Evolutionary conservation across 768 basidiomycete species (phyloP).

Genomic region (Suillus paluster): DNA sequence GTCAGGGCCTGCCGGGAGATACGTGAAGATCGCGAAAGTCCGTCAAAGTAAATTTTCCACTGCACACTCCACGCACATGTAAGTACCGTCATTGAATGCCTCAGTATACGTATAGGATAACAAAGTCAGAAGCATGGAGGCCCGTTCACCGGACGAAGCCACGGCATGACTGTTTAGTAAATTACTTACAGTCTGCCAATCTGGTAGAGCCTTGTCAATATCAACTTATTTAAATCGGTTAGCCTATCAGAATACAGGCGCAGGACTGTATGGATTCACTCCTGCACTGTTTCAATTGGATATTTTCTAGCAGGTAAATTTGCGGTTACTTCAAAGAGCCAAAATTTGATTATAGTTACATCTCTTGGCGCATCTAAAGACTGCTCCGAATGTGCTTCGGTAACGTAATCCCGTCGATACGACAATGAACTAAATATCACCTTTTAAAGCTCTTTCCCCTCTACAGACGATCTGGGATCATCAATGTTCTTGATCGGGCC

Average conservation of each 20-base stretch:
- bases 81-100: not conserved
- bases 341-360: not conserved
- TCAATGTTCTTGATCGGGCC: conserved; percentile 63
- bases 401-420: not conserved
- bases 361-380: not conserved
- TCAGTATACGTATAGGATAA: not conserved
- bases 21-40: not conserved
- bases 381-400: not conserved
- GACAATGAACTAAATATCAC: not conserved
- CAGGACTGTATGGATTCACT: too few relatives aligned
- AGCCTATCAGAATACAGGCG: not conserved
- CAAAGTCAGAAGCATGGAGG: not conserved
- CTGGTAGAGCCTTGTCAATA: not conserved
- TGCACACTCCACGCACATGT: not conserved
- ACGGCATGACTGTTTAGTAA: too few relatives aligned
- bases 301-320: too few relatives aligned
- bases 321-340: not conserved
- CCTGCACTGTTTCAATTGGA: not conserved
- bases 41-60: not conserved
- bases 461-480: conserved; percentile 14
- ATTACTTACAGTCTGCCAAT: not conserved
- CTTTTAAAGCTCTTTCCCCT: conserved; percentile 17
- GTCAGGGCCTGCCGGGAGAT: not conserved
- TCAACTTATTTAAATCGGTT: not conserved
- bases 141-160: not conserved